A percentile compares a stretch with the other conserved stretches of the same genome.
Conservation (phyloP, 2,329 filamentous ascomycete species). For the Aspergillus candidus region DNA sequence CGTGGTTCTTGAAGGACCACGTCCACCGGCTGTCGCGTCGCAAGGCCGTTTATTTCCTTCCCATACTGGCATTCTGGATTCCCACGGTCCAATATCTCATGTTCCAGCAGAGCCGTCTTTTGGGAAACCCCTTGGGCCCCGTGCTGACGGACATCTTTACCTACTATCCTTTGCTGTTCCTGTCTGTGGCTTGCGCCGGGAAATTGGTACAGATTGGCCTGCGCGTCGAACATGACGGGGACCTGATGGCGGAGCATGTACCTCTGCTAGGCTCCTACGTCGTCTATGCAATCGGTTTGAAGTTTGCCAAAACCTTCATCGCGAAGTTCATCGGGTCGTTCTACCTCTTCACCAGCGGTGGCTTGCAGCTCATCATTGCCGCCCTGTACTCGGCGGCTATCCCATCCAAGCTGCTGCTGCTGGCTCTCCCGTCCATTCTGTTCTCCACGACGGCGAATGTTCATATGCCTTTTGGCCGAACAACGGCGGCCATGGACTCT, state of each 20-base stretch:
- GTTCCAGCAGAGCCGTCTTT: conserved; percentile 57
- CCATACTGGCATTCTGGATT: conserved; percentile 68
- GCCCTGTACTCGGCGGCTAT: conserved; percentile 59
- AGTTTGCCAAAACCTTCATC: conserved; percentile 36
- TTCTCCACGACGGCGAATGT: conserved; percentile 64
- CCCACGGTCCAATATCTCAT: conserved; percentile 67
- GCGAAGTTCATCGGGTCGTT: conserved; percentile 54
- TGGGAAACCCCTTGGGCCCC: conserved; percentile 69
- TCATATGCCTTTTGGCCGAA: conserved; percentile 60
- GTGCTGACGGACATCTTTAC: conserved; percentile 67
- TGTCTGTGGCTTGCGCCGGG: conserved; percentile 60
- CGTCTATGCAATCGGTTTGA: conserved; percentile 51
- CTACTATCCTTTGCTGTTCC: conserved; percentile 60
- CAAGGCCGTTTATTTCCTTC: conserved; percentile 51
- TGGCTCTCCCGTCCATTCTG: conserved; percentile 62
- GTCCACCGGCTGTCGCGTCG: conserved; percentile 44
- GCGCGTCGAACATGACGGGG: conserved; percentile 51
- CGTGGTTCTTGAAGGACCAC: conserved; percentile 62
- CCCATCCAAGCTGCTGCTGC: conserved; percentile 62
- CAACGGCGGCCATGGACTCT: conserved; percentile 58
- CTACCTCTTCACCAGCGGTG: conserved; percentile 62
- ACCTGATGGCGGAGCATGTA: conserved; percentile 56
- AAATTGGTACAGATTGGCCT: conserved; percentile 56
- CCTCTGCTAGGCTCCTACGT: conserved; percentile 63
- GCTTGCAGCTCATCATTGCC: conserved; percentile 63